Evolutionary conservation across 2,329 filamentous ascomycete species (phyloP), one percentile per base, ranked within the genome.

Genomic region (Ilyonectria sp.): DNA sequence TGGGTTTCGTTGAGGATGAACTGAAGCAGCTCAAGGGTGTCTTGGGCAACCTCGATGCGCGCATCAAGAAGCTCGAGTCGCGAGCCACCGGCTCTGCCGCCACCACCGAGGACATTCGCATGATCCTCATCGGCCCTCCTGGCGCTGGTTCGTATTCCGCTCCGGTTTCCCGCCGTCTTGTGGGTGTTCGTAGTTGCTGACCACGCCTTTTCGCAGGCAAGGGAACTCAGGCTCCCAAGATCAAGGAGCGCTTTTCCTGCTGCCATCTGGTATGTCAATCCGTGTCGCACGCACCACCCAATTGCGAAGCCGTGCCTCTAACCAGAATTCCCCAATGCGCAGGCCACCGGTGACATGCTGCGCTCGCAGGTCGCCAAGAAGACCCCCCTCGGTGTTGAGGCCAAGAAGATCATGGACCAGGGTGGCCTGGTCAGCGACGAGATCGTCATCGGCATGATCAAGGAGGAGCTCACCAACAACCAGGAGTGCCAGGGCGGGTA

Each of bases 401-500:
- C 96, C 74, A 99, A 99, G 92, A 98, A 98, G 91, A 99, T 99
- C 83, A 99, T 99, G 96, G 96, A 99, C 81, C 93, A 95, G 82
- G 96, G 96, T 77, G 95, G 95, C 75, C 91, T 99, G 67, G 96
- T 99, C 82, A 97, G 94, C 83, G 96, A 99, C 83, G 95, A 98
- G 81, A 99, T 99, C 81, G 95, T 99, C 90, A 93, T 99, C 83
- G 94, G 95, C 84, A 99, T 99, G 96, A 99, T 99, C 87, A 95
- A 96, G 90, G 93, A 92, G 82, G 95, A 99, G 88, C 89, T 99
- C 58, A 93, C 97, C 79, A 92, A 89, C 85, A 99, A 99, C 87
- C 85, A 89, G 79, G 95, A 99, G 86, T 99, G 96, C 90, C 93
- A 93, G 86, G 95, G 95, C 84, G 96, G 96, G 95, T 98, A 88